Evolutionary conservation across 106 monocot genomes (phyloP), one percentile per base, ranked within the genome.

Genomic region (Phalaenopsis equestris): DNA sequence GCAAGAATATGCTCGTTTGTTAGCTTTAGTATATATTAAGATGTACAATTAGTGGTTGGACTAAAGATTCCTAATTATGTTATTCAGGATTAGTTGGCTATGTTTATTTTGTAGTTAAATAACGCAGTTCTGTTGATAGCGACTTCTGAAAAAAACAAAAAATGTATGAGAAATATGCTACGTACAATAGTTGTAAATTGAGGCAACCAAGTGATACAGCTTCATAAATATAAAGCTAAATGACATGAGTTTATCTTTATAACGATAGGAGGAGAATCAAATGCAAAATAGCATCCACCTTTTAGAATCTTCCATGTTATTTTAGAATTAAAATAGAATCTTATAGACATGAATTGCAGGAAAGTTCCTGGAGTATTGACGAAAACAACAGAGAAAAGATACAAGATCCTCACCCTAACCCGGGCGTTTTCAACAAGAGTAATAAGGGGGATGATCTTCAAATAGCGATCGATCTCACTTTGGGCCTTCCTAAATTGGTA

Each of bases 361-460:
- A n/a, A 64, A 37, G 68, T 17, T 12, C 36, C 38, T 11, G 38
- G 68, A 70, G 14, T 70, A 3, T 65, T 65, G 21, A 65, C 7
- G 39, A 15, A 18, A 75, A 43, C 43, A 21, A 23, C 10, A 24
- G 49, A 52, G 76, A 76, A 76, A 24, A 30, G 30, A n/a, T 48
- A 3, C 42, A 47, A 49, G 49, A 48, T 75, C 23, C 42, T 82
- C 64, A 82, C 82, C 67, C 75, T 68, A 56, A 82, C 67, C 47
- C 82, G 45, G 67, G 77, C 76, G 77, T 82, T 82, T 42, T 82
- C 82, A n/a, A 82, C 82, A 68, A 82, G 82, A n/a, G 82, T 82
- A 43, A 82, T 82, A 11, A 82, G 52, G 24, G 82, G 82, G 10
- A 82, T 48, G 24, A 82, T 82, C 77, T 49, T 76, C 77, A 82